phyloP scores from a whole-genome alignment of 495 filamentous ascomycete genomes.

The Monascus purpureus region DNA sequence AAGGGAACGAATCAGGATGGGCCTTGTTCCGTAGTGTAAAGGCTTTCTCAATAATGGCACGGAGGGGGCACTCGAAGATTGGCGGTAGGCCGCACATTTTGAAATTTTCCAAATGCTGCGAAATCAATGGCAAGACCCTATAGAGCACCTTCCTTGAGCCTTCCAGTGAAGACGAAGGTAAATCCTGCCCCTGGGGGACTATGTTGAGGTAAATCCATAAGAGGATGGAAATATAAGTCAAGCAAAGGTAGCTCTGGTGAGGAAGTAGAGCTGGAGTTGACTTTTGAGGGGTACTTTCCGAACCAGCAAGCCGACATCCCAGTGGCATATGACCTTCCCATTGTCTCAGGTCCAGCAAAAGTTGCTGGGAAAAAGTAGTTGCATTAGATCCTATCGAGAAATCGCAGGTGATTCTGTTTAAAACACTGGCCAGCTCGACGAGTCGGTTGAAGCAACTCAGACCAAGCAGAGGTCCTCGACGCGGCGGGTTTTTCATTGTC shows the following conservation, averaged over 20 bases:
- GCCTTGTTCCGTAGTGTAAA: slow-evolving; percentile 18
- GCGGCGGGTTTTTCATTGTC: slow-evolving; percentile 22
- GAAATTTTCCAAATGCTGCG: slow-evolving; percentile 34
- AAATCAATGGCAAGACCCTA: slow-evolving; percentile 27
- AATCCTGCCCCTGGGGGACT: slow-evolving; percentile 18
- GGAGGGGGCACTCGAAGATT: slow-evolving; percentile 27
- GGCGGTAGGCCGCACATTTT: slow-evolving; percentile 33
- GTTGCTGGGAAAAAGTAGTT: slow-evolving; percentile 24
- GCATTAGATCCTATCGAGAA: slow-evolving; percentile 16
- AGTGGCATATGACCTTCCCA: slow-evolving; percentile 29
- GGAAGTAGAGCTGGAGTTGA: slow-evolving; percentile 30
- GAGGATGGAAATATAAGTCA: slow-evolving; percentile 32
- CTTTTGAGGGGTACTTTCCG: slow-evolving; percentile 30
- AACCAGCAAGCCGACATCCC: slow-evolving; percentile 27
- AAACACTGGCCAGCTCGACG: slow-evolving; percentile 31
- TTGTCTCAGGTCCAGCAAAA: slow-evolving; percentile 24
- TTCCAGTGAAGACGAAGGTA: slow-evolving; percentile 24
- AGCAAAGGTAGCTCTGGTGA: slow-evolving; percentile 33
- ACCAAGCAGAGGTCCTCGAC: slow-evolving; percentile 38
- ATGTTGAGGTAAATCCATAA: slow-evolving; percentile 30
- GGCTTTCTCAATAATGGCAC: slow-evolving; percentile 26
- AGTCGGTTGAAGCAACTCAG: slow-evolving; percentile 50
- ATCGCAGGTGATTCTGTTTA: slow-evolving; percentile 30
- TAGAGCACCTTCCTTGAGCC: slow-evolving; percentile 31
- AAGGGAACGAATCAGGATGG: slow-evolving; percentile 24